Percentiles rank a stretch among this genome's conserved stretches.
These are phyloP conservation scores for Nepenthes alata DNA, from an alignment of 179 eudicot species.

Conservation along the genomic window DNA sequence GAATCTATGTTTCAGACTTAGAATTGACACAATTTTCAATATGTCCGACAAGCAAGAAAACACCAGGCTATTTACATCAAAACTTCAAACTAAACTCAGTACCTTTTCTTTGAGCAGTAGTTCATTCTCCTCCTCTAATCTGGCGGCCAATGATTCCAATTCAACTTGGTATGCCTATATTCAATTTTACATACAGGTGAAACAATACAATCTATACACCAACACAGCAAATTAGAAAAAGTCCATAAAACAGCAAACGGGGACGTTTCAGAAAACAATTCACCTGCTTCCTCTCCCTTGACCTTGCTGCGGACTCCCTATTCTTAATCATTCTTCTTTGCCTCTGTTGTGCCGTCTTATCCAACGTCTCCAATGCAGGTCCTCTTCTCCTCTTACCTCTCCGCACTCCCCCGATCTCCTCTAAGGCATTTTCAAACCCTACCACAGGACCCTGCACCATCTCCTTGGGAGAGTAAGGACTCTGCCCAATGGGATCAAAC, in stretches of 20 bases:
- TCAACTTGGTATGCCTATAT: constrained; percentile 80
- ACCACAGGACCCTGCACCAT: constrained; percentile 6
- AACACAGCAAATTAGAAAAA: background rate
- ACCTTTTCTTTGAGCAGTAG: constrained; percentile 63
- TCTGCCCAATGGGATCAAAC: constrained; percentile 18
- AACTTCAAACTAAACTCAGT: constrained; percentile 2
- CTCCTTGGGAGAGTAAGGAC: constrained; percentile 1
- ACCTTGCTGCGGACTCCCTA: constrained; percentile 85
- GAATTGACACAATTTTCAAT: too few species aligned
- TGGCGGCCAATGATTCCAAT: constrained; percentile 67
- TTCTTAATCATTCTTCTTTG: constrained; percentile 94
- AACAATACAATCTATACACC: background rate
- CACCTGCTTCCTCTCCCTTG: constrained; percentile 90
- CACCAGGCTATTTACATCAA: too few species aligned
- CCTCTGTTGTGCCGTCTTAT: constrained; percentile 72
- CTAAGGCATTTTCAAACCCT: constrained; percentile 7
- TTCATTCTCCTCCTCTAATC: constrained; percentile 78
- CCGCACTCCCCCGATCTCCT: constrained; percentile 16
- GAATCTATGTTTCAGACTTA: too few species aligned
- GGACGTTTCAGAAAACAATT: background rate
- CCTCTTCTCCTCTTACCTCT: constrained; percentile 41
- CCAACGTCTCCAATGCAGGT: constrained; percentile 26
- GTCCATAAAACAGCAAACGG: background rate
- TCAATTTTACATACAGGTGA: constrained; percentile 5
- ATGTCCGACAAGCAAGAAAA: too few species aligned